Evolutionary conservation across 139 green algal species (phyloP), one percentile per base, ranked within the genome.

Genomic region (Micromonas pusilla): DNA sequence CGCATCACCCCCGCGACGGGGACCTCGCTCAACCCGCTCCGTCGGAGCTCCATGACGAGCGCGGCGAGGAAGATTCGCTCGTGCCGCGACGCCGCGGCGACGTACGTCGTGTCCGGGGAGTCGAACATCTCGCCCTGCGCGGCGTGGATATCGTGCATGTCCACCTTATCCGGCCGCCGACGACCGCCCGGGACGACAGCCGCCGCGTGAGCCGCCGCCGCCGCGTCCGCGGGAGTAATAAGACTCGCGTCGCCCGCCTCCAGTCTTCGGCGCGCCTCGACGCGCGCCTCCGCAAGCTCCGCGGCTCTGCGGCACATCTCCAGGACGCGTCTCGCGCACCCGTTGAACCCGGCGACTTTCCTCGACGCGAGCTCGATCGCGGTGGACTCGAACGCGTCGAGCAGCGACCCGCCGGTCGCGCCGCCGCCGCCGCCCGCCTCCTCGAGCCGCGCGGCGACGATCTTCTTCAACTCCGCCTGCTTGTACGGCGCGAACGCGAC

Each of bases 381-480:
- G 0, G 66, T 9, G 13, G 28, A 23, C 31, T 73, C 57, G 66
- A 89, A 89, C 0, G 73, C 67, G 26, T 81, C 26, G 52, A 57
- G 9, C 9, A 57, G 45, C n/a, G n/a, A n/a, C n/a, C 70, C 72
- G 4, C 72, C 87, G n/a, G 33, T 34, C 9, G 52, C 66, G 26
- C 54, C 26, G 26, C 2, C 31, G 1, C 20, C 20, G 23, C 31
- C 63, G 31, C 63, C 63, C 37, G 33, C 20, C 20, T 26, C 33
- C 16, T 81, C 53, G 66, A 98, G 85, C 3, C 93, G 88, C 5
- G 70, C 75, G 6, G 65, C 67, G 3, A 97, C 73, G 76, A 98
- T 98, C 19, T 78, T 37, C 30, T 85, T 64, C 52, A 87, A 39
- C 79, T 87, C 71, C n/a, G 80, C 28, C 26, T 53, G 62, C 3